These are phyloP conservation scores for Nothophaeocryptopus gaeumannii DNA, from an alignment of 2,329 filamentous ascomycete species.

Conservation along the genomic window DNA sequence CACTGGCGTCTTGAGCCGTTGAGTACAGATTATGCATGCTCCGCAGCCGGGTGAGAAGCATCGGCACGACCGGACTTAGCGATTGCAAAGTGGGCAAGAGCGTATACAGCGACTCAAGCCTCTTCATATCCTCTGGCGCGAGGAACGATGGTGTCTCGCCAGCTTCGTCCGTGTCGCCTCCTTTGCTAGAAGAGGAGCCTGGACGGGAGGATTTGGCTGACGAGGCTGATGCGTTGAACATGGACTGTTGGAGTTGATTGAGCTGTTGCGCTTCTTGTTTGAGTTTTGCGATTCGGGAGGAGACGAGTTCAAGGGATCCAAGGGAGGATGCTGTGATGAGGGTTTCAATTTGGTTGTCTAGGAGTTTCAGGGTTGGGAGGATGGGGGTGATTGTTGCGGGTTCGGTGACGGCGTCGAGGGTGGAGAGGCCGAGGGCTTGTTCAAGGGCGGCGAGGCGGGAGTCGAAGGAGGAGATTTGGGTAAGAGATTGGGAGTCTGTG, in stretches of 20 bases:
- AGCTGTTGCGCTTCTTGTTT: slow-evolving; percentile 67
- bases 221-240: slow-evolving; percentile 26
- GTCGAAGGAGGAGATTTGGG: slow-evolving; percentile 85
- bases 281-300: slow-evolving; percentile 28
- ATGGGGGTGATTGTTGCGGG: slow-evolving; percentile 62
- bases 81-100: slow-evolving; percentile 85
- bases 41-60: slow-evolving; percentile 78
- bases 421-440: slow-evolving; percentile 73
- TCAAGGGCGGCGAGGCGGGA: slow-evolving; percentile 75
- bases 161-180: slow-evolving; percentile 30
- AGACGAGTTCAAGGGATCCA: slow-evolving; percentile 63
- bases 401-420: slow-evolving; percentile 60
- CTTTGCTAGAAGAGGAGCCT: slow-evolving; percentile 1
- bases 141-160: slow-evolving; percentile 32
- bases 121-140: slow-evolving; percentile 67
- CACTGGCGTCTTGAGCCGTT: slow-evolving; percentile 76
- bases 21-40: slow-evolving; percentile 82
- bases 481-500: slow-evolving; percentile 59
- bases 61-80: slow-evolving; percentile 78
- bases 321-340: slow-evolving; percentile 67
- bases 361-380: slow-evolving; percentile 73
- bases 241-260: slow-evolving; percentile 49
- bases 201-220: slow-evolving; percentile 7
- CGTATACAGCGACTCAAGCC: slow-evolving; percentile 88
- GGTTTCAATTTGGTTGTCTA: slow-evolving; percentile 76